Conservation (phyloP, 1,139 yeast genomes). For the Pichia sp. region DNA sequence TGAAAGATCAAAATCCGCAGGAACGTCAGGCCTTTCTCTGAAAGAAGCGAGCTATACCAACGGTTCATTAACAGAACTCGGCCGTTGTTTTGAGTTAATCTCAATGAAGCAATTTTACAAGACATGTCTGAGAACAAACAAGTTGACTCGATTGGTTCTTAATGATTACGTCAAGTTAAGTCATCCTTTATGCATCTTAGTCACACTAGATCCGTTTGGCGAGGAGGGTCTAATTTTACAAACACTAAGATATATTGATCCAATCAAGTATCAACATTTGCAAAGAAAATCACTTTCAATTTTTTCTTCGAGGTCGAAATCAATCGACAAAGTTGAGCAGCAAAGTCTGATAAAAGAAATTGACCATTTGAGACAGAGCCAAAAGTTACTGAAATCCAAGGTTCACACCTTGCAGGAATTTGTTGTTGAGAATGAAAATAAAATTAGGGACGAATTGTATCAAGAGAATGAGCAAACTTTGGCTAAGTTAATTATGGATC, state of each 20-base stretch:
- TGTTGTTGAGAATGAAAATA: conserved; percentile 22
- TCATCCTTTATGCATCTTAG: conserved; percentile 35
- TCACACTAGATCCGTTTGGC: conserved; percentile 65
- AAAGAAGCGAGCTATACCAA: conserved; percentile 39
- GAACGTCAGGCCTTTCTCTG: conserved; percentile 39
- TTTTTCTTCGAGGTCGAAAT: conserved; percentile 2
- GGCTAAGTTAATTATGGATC: conserved; percentile 18
- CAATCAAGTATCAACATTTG: conserved; percentile 28
- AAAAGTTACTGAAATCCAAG: conserved; percentile 20
- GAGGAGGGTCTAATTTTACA: conserved; percentile 48
- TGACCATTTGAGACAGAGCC: conserved; percentile 21
- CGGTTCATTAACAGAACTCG: conserved; percentile 43
- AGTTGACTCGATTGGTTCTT: conserved; percentile 43
- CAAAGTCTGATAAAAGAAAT: conserved; percentile 19
- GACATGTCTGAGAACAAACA: conserved; percentile 41
- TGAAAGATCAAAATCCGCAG: conserved; percentile 43
- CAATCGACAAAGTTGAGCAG: conserved; percentile 8
- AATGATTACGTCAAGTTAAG: conserved; percentile 40
- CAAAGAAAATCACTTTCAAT: conserved; percentile 19
- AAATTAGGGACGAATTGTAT: conserved; percentile 22
- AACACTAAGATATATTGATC: conserved; percentile 38
- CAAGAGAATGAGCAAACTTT: conserved; percentile 23
- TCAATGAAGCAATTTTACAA: conserved; percentile 35
- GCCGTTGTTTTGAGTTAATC: conserved; percentile 41
- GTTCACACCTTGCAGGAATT: conserved; percentile 21